Evolutionary conservation across 345 rosid genomes (phyloP).

Genomic region (Turnera subulata): DNA sequence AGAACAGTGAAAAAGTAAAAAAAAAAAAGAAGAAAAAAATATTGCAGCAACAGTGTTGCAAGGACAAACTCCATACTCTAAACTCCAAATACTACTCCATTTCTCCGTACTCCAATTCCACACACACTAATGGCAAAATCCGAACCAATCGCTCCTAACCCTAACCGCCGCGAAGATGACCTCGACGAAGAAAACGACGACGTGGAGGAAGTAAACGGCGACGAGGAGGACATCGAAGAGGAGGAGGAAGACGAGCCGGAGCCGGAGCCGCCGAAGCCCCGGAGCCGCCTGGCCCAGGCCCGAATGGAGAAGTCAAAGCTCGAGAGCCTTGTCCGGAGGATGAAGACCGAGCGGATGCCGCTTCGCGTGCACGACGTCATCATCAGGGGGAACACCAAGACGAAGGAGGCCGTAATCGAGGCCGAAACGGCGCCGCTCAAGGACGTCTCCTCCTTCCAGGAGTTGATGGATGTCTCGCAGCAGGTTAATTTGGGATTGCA

Average conservation of each 20-base stretch:
- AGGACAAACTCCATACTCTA: too few relatives aligned
- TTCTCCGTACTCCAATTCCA: not conserved
- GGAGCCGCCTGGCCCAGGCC: conserved; percentile 21
- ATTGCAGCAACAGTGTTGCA: too few relatives aligned
- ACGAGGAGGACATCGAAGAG: conserved; percentile 17
- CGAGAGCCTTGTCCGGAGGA: conserved; percentile 44
- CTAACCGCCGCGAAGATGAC: conserved; percentile 8
- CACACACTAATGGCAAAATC: conserved; percentile 4
- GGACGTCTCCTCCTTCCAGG: conserved; percentile 64
- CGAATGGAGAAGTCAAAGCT: conserved; percentile 32
- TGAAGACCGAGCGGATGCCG: conserved; percentile 47
- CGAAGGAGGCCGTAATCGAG: conserved; percentile 71
- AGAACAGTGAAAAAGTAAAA: too few relatives aligned
- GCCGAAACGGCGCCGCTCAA: conserved; percentile 55
- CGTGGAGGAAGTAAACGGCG: not conserved
- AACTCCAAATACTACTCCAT: too few relatives aligned
- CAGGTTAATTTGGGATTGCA: conserved; percentile 56
- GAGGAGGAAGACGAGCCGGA: conserved; percentile 33
- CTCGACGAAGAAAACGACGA: conserved; percentile 1
- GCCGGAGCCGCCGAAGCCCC: conserved; percentile 17
- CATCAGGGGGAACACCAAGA: conserved; percentile 71
- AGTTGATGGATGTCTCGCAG: conserved; percentile 60
- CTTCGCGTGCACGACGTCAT: conserved; percentile 86
- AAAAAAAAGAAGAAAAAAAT: too few relatives aligned
- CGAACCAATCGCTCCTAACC: conserved; percentile 2